Conservation (phyloP, 306 rosid species). For the Inga leiocalycina region DNA sequence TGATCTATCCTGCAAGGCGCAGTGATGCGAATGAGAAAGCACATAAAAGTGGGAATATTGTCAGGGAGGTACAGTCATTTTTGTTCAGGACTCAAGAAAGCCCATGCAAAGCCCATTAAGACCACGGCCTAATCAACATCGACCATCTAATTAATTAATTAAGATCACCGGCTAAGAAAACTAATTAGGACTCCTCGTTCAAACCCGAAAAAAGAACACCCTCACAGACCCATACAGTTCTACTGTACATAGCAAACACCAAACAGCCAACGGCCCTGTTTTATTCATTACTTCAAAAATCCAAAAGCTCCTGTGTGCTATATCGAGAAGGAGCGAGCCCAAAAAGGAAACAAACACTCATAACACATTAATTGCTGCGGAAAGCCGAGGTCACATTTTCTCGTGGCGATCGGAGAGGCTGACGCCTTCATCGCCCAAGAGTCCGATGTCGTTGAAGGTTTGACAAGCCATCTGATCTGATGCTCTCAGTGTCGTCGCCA, state of each 20-base stretch:
- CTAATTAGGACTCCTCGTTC: background rate
- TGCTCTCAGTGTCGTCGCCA: constrained; percentile 45
- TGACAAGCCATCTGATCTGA: constrained; percentile 48
- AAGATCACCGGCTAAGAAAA: too few species aligned
- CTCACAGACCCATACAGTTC: too few species aligned
- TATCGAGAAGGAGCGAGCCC: background rate
- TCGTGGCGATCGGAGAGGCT: constrained; percentile 53
- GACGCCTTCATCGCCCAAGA: constrained; percentile 43
- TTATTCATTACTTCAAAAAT: background rate
- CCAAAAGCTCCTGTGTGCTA: background rate
- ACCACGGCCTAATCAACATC: background rate
- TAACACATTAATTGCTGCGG: background rate
- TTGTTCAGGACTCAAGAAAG: background rate
- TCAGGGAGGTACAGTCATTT: background rate
- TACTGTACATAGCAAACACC: background rate
- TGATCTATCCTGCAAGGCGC: background rate
- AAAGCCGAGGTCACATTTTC: constrained; percentile 40
- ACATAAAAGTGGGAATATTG: background rate
- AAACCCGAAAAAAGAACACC: too few species aligned
- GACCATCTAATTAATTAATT: background rate
- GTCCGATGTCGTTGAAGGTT: constrained; percentile 48
- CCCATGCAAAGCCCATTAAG: background rate
- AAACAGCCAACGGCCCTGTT: background rate
- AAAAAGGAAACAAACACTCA: background rate
- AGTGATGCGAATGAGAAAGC: background rate